Base-by-base conservation (phyloP, 2,329 filamentous ascomycete genomes). In the Bipolaris bicolor region DNA sequence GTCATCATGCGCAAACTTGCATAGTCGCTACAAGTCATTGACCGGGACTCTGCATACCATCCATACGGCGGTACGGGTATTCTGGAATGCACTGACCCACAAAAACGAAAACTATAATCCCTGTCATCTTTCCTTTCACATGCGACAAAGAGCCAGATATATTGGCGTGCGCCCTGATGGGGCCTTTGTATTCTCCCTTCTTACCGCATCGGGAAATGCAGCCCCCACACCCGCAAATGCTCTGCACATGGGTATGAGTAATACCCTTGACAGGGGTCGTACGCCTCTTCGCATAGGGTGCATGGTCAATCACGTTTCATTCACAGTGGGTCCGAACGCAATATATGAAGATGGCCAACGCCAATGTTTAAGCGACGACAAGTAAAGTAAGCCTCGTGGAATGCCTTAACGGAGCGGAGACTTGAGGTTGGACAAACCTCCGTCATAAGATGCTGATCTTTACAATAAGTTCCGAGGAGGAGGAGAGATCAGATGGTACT, bases 321-420 rank as follows among this genome's bases (percentile, higher is more conserved):
- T 18, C 10, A 15, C 5, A 16, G 26, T 22, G 46, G 22, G 24
- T 20, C 11, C 6, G 15, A 20, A 31, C 37, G 26, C 39, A 18
- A 26, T 15, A 36, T n/a, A 11, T 31, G 34, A 26, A 22, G 45
- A 26, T 22, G 41, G 10, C 33, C 16, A 11, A 5, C n/a, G 6
- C 15, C 5, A 15, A 20, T 7, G 16, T 33, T 33, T 7, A 36
- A 63, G 47, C 33, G 3, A 52, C 15, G 13, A 31, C 31, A 18
- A 52, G 18, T 51, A 57, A 18, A 52, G 16, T 51, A 57, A 34
- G 60, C 57, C 57, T 63, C 34, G 55, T 39, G 40, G 39, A 49
- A 36, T 48, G 55, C 57, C 60, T 61, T 40, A 43, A 39, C 11
- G 34, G 33, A 44, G 49, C 37, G 41, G 41, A 61, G 37, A 58